Conservation (phyloP, 2,329 filamentous ascomycete species). For the Aspergillus novoparasiticus region DNA sequence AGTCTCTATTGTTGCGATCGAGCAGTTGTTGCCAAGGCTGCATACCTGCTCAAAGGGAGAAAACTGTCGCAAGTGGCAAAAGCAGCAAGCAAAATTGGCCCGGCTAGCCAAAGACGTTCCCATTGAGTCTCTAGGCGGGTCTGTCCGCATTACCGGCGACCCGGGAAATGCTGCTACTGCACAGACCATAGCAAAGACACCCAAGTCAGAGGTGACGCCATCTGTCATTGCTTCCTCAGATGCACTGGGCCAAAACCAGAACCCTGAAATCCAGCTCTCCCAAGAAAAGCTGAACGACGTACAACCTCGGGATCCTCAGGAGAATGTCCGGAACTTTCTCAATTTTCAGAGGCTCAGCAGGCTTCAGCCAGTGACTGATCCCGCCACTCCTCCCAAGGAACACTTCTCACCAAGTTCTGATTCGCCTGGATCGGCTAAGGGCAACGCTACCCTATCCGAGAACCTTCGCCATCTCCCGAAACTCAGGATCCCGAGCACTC, state of each 20-base stretch:
- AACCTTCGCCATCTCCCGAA: conserved; percentile 59
- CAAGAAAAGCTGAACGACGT: conserved; percentile 72
- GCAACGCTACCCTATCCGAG: conserved; percentile 32
- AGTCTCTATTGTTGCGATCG: conserved; percentile 88
- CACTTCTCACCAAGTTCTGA: conserved; percentile 4
- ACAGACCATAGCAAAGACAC: conserved; percentile 58
- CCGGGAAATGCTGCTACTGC: conserved; percentile 74
- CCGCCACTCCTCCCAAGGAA: conserved; percentile 14
- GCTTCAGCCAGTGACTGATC: conserved; percentile 23
- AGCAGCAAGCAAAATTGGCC: conserved; percentile 75
- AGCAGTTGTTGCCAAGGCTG: conserved; percentile 81
- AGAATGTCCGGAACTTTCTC: conserved; percentile 90
- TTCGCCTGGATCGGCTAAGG: conserved; percentile 9
- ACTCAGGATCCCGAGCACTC: conserved; percentile 57
- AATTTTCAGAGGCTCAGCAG: conserved; percentile 69
- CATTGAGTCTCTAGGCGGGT: conserved; percentile 67
- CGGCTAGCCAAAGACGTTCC: conserved; percentile 77
- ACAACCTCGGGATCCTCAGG: conserved; percentile 77
- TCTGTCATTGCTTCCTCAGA: conserved; percentile 92
- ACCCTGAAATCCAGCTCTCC: conserved; percentile 69
- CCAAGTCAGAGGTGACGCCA: conserved; percentile 73
- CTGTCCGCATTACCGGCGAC: conserved; percentile 75
- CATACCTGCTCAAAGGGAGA: conserved; percentile 86
- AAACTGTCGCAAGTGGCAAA: conserved; percentile 78
- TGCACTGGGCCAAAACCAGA: conserved; percentile 71